phyloP scores from a whole-genome alignment of 2,329 filamentous ascomycete species.

The Sphaceloma murrayae region DNA sequence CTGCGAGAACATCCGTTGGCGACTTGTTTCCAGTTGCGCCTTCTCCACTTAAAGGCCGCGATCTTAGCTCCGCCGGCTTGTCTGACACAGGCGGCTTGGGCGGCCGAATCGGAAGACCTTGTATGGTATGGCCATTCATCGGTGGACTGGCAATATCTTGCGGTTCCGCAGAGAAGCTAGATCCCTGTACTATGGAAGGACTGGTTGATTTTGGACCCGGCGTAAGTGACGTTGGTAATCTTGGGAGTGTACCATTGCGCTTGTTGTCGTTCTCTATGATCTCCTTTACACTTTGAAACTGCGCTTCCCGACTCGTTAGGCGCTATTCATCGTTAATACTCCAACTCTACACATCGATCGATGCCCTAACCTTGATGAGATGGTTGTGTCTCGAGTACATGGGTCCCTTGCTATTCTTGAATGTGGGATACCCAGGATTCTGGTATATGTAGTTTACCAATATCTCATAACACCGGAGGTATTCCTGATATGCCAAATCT shows the following conservation, averaged over 20 bases:
- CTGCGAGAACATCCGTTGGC: constrained; percentile 37
- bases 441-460: constrained; percentile 64
- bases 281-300: constrained; percentile 39
- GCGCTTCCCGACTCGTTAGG: constrained; percentile 29
- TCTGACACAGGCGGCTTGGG: constrained; percentile 11
- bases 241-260: constrained; percentile 47
- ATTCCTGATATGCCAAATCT: constrained; percentile 73
- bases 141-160: constrained; percentile 17
- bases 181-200: not conserved
- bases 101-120: not conserved
- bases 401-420: constrained; percentile 31
- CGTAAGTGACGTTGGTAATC: constrained; percentile 3
- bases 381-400: constrained; percentile 17
- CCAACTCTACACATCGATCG: constrained; percentile 18
- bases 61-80: constrained; percentile 9
- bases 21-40: constrained; percentile 16
- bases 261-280: constrained; percentile 45
- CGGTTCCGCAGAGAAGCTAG: not conserved
- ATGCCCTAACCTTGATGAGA: constrained; percentile 30
- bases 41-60: constrained; percentile 5
- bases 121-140: constrained; percentile 1
- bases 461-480: constrained; percentile 71
- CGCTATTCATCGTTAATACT: constrained; percentile 17
- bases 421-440: constrained; percentile 64
- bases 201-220: not conserved